Evolutionary conservation across 768 basidiomycete species (phyloP), one percentile per base, ranked within the genome.

Genomic region (Naganishia vishniacii): DNA sequence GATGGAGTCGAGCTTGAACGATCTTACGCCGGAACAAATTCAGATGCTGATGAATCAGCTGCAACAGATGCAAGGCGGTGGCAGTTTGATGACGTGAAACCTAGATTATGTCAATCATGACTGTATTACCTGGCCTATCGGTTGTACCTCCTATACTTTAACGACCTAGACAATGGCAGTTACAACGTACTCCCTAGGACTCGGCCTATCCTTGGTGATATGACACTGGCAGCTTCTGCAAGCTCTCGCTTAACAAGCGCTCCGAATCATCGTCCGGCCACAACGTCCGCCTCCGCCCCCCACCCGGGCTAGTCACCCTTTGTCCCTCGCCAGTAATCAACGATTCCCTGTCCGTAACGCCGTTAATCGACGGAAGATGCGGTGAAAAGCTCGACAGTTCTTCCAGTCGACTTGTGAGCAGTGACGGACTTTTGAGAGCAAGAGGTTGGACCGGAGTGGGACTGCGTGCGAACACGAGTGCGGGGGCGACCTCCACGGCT

Each of bases 171-270:
- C n/a, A n/a, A n/a, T n/a, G n/a, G n/a, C n/a, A n/a, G n/a, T n/a
- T n/a, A n/a, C n/a, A n/a, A n/a, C n/a, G n/a, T n/a, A n/a, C n/a
- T n/a, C n/a, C n/a, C n/a, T n/a, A 44, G 11, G 7, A 18, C 31
- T 6, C 32, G 3, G n/a, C 49, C 49, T 34, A 3, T 37, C 5
- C 32, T 31, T 20, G 32, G 7, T 15, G 53, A 56, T 56, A 56
- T 3, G 53, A 56, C n/a, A 56, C 37, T 13, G 62, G 62, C 61
- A 67, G 26, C 51, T 56, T 61, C 40, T 67, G n/a, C 48, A 67
- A 25, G 32, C 65, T 67, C 34, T 67, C 65, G 37, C 65, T 67
- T 20, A 67, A 37, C 40, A 67, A 34, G n/a, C 61, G 51, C 53
- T 67, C 65, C 25, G 51, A 44, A 9, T 62, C 65, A 13, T 46